phyloP scores from a whole-genome alignment of 345 rosid species.

The Theobroma cacao region DNA sequence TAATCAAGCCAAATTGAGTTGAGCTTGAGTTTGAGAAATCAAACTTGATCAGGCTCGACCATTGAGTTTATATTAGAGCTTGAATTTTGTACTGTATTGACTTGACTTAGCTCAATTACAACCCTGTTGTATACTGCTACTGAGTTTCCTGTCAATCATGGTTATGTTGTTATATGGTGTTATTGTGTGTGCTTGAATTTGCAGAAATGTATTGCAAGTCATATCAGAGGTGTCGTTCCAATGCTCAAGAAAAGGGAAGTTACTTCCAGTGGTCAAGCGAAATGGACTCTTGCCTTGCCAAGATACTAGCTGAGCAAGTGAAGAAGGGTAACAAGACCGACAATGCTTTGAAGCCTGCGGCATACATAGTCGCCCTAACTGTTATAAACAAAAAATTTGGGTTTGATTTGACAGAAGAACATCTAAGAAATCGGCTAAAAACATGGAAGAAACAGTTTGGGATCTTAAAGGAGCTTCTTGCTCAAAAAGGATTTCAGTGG shows the following conservation, averaged over 20 bases:
- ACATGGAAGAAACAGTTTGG: conserved; percentile 12
- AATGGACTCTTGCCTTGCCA: conserved; percentile 12
- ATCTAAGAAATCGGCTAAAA: conserved; percentile 8
- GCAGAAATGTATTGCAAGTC: conserved; percentile 3
- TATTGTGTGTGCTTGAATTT: neutral
- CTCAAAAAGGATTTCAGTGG: conserved; percentile 16
- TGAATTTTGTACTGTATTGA: neutral
- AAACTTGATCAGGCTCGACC: neutral
- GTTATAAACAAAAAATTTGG: conserved; percentile 8
- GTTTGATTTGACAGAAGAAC: conserved; percentile 13
- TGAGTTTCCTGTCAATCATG: neutral
- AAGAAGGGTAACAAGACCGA: conserved; percentile 13
- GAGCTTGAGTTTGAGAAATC: neutral
- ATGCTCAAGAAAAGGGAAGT: conserved; percentile 3
- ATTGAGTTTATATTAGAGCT: neutral
- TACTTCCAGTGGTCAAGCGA: neutral
- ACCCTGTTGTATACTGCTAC: neutral
- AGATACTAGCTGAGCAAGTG: conserved; percentile 10
- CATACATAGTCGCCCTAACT: conserved; percentile 1
- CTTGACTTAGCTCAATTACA: neutral
- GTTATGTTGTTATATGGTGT: neutral
- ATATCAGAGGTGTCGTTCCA: neutral
- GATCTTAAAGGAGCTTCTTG: conserved; percentile 4
- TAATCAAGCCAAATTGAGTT: neutral
- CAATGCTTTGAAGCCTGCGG: conserved; percentile 1